These are phyloP conservation scores for Sporisorium graminicola DNA, from an alignment of 1,284 basidiomycete genomes.

Conservation along the genomic window DNA sequence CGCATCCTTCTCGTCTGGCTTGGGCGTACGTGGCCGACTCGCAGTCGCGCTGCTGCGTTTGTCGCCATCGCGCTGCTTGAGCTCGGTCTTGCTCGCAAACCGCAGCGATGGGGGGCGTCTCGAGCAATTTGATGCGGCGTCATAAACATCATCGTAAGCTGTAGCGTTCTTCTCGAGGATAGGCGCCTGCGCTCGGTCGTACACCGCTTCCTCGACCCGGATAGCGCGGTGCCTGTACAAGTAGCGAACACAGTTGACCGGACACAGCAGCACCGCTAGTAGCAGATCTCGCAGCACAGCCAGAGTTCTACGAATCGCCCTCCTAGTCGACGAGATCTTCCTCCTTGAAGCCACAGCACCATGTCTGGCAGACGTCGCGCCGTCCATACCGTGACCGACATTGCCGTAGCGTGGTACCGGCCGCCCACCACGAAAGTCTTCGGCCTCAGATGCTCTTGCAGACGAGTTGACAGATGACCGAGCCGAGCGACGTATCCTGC, in stretches of 20 bases:
- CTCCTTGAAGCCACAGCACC: not conserved
- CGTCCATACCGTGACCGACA: not conserved
- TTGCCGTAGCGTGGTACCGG: slow-evolving; percentile 15
- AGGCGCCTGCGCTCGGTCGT: slow-evolving; percentile 29
- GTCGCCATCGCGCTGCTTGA: slow-evolving; percentile 9
- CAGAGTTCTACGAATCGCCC: slow-evolving; percentile 24
- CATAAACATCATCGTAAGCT: not conserved
- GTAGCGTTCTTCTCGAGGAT: slow-evolving; percentile 36
- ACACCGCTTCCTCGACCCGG: slow-evolving; percentile 24
- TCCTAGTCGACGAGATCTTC: slow-evolving; percentile 9
- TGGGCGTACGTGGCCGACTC: slow-evolving; percentile 30
- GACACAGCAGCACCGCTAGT: slow-evolving; percentile 28
- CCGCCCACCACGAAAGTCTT: slow-evolving; percentile 21
- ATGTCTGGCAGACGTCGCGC: not conserved
- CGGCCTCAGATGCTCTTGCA: slow-evolving; percentile 23
- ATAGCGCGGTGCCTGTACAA: slow-evolving; percentile 16
- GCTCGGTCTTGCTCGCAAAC: slow-evolving; percentile 13
- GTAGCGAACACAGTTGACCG: slow-evolving; percentile 37
- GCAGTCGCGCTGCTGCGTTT: slow-evolving; percentile 12
- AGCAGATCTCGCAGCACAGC: slow-evolving; percentile 36
- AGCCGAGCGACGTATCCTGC: slow-evolving; percentile 14
- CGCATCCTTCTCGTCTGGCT: slow-evolving; percentile 16
- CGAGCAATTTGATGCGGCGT: not conserved
- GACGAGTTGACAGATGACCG: slow-evolving; percentile 18
- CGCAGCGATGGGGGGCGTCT: slow-evolving; percentile 25